A percentile compares a stretch with the other conserved stretches of the same genome.
Conservation (phyloP, 2,329 filamentous ascomycete genomes). For the Hymenotorrendiella dingleyae region DNA sequence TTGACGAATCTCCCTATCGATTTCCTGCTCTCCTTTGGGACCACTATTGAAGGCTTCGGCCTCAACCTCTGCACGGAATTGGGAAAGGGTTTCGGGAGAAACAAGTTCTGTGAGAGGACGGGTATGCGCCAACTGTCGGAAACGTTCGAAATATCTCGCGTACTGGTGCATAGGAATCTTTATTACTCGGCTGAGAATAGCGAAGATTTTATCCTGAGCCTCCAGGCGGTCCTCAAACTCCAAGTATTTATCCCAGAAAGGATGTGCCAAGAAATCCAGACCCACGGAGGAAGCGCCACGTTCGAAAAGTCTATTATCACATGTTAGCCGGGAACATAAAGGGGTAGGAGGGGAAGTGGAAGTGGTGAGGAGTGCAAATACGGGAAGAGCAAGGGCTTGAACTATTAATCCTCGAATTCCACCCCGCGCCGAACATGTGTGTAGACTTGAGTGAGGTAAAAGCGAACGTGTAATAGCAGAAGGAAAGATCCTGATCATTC, state of each 20-base stretch:
- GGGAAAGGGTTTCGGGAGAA: conserved; percentile 58
- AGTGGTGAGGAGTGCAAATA: conserved; percentile 52
- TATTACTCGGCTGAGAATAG: conserved; percentile 75
- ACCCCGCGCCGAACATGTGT: conserved; percentile 34
- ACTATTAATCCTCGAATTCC: conserved; percentile 43
- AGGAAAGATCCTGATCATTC: conserved; percentile 56
- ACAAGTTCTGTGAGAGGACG: conserved; percentile 70
- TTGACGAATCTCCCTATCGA: conserved; percentile 74
- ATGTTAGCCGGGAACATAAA: conserved; percentile 19
- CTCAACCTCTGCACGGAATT: conserved; percentile 67
- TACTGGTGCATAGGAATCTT: conserved; percentile 95
- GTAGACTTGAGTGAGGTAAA: conserved; percentile 33
- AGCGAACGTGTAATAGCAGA: conserved; percentile 41
- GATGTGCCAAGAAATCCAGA: conserved; percentile 87
- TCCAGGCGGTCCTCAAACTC: conserved; percentile 93
- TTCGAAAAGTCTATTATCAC: conserved; percentile 71
- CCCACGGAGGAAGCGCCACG: conserved; percentile 79
- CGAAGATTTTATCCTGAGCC: conserved; percentile 76
- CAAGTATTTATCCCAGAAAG: conserved; percentile 98
- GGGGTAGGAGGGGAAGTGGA: conserved; percentile 22
- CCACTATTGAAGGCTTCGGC: conserved; percentile 50
- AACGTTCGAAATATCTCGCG: conserved; percentile 88
- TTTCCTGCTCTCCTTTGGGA: conserved; percentile 65
- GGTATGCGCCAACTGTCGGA: conserved; percentile 68
- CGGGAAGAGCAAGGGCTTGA: conserved; percentile 51